Evolutionary conservation across 2,329 filamentous ascomycete species (phyloP), one percentile per base, ranked within the genome.

Genomic region (Botrytis hyacinthi): DNA sequence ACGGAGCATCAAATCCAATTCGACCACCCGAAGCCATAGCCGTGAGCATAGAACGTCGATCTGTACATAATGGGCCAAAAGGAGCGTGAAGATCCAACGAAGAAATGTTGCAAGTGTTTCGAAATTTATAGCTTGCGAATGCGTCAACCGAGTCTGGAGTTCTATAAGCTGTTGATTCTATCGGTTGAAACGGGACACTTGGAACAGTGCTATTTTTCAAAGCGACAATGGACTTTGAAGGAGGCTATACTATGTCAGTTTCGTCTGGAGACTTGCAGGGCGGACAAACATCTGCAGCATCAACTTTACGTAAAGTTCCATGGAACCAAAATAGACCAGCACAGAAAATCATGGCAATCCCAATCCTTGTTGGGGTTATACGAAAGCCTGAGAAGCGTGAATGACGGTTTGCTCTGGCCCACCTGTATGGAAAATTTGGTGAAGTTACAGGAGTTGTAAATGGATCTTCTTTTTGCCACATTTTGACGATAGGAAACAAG

Each of bases 1-100:
- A 86, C 0, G 84, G 84, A 35, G 84, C 81, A 76, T 86, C 83
- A 59, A 81, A 79, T 1, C 84, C 84, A 71, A 85, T 82, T 1
- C 84, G 81, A 12, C 85, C 85, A 16, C 84, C 84, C 7, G 81
- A 82, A 1, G 76, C 75, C 79, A 80, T 80, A 0, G 78, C 79
- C 37, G 76, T 78, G 2, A 86, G 77, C 79, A 85, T 81, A 7
- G 81, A 81, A 26, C 73, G 72, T 48, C 82, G 80, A 71, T 81
- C 78, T 1, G 67, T 70, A 70, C 85, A 86, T 6, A 84, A 74
- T 5, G 84, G 82, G 40, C 75, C 70, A 40, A 79, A 80, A 2
- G 78, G 74, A 20, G 78, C 74, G 71, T 86, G 83, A 0, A 86
- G 80, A 66, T 85, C 83, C 5, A 84, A 78, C 3, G 84, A 85